Percentiles rank a stretch among this genome's conserved stretches.
Evolutionary conservation across 1,139 yeast genomes (phyloP).

Genomic region (Blastobotrys serpentis): DNA sequence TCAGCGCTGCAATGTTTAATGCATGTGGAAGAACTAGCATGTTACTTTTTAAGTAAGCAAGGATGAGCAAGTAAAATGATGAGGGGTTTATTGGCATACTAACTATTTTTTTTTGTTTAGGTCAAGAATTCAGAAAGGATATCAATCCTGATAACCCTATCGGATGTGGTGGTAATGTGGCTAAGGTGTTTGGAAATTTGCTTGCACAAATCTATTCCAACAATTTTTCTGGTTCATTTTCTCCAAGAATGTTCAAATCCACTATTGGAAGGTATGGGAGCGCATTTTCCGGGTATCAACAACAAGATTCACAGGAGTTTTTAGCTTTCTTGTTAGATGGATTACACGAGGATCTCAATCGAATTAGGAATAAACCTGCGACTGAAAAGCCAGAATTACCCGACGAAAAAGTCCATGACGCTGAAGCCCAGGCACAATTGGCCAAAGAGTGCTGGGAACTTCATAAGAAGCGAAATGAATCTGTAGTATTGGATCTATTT

Average conservation of each 20-base stretch:
- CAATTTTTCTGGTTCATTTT: slow-evolving; percentile 40
- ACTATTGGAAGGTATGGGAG: slow-evolving; percentile 78
- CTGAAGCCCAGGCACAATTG: slow-evolving; percentile 53
- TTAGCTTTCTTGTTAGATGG: slow-evolving; percentile 88
- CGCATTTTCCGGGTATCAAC: slow-evolving; percentile 83
- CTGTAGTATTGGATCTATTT: slow-evolving; percentile 79
- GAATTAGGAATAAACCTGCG: slow-evolving; percentile 78
- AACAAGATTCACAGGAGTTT: slow-evolving; percentile 96
- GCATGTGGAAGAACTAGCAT: slow-evolving; percentile 80
- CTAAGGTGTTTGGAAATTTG: slow-evolving; percentile 67
- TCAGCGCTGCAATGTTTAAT: slow-evolving; percentile 89
- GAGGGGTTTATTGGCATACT: too few species aligned
- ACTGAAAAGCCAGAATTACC: slow-evolving; percentile 84
- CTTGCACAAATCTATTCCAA: slow-evolving; percentile 43
- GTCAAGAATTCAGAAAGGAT: slow-evolving; percentile 61
- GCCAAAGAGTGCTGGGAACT: slow-evolving; percentile 81
- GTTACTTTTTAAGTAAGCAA: slow-evolving; percentile 54
- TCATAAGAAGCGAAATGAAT: slow-evolving; percentile 79
- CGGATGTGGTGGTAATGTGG: slow-evolving; percentile 81
- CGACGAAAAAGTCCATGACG: slow-evolving; percentile 56
- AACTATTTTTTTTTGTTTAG: slow-evolving; percentile 32
- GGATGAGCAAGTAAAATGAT: too few species aligned
- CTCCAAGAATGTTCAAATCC: slow-evolving; percentile 77
- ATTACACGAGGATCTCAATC: slow-evolving; percentile 87
- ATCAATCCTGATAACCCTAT: slow-evolving; percentile 76